A percentile compares a stretch with the other conserved stretches of the same genome.
These are phyloP conservation scores for Leishmania mexicana DNA, from an alignment of 208 protist species.

Conservation along the genomic window DNA sequence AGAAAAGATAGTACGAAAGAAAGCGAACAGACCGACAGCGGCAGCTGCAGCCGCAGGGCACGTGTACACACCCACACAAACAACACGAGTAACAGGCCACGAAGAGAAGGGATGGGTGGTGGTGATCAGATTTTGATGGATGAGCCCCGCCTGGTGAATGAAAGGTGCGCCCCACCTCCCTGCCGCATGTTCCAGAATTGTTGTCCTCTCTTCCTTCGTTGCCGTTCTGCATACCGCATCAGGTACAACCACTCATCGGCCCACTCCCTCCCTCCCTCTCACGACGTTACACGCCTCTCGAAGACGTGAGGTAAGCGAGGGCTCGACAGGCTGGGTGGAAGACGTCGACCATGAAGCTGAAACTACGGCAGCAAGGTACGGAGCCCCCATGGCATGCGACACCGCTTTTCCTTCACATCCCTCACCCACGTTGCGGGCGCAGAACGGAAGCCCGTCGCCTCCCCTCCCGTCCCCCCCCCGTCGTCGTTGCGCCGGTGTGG, in stretches of 20 bases:
- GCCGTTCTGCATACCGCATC: background rate
- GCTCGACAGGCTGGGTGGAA: background rate
- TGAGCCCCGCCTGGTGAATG: background rate
- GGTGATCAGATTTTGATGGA: background rate
- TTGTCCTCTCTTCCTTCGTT: background rate
- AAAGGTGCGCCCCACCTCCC: background rate
- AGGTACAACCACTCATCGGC: background rate
- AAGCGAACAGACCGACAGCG: background rate
- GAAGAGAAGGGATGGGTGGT: background rate
- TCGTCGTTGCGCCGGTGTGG: background rate
- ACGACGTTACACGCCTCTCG: background rate
- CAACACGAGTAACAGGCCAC: background rate
- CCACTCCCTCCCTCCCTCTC: background rate
- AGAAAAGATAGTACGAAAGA: slow-evolving; percentile 5
- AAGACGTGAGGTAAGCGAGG: background rate
- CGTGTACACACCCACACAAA: background rate
- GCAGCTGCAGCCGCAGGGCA: background rate
- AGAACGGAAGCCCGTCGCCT: background rate
- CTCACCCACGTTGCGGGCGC: background rate
- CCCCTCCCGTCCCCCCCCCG: background rate
- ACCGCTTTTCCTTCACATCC: background rate
- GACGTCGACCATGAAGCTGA: background rate
- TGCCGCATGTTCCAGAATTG: background rate
- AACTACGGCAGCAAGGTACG: background rate
- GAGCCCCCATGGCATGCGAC: background rate